phyloP scores from a whole-genome alignment of 106 monocot species.

The Apostasia shenzhenica region DNA sequence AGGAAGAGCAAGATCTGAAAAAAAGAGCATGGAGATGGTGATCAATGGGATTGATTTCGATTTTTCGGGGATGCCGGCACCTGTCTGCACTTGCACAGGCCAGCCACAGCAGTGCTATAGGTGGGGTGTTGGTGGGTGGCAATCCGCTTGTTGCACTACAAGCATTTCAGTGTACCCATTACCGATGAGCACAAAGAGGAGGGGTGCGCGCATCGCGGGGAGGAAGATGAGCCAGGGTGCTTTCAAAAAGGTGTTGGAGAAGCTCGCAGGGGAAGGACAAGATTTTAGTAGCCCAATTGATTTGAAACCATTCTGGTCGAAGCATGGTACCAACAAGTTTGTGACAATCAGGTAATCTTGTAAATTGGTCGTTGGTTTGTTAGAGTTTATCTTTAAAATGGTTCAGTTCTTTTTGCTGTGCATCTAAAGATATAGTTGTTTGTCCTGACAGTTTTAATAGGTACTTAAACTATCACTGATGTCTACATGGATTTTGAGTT shows the following conservation, averaged over 20 bases:
- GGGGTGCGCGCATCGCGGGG: constrained; percentile 27
- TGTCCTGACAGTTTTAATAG: too few relatives aligned
- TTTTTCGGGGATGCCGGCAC: constrained; percentile 27
- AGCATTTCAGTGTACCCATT: constrained; percentile 21
- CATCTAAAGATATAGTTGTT: too few relatives aligned
- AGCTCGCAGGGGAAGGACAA: constrained; percentile 30
- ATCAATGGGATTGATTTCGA: constrained; percentile 40
- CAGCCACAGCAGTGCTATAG: constrained; percentile 24
- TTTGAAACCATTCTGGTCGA: constrained; percentile 31
- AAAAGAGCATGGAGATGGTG: constrained; percentile 23
- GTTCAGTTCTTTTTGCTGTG: too few relatives aligned
- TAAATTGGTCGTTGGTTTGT: too few relatives aligned
- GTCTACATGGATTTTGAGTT: too few relatives aligned
- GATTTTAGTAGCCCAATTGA: constrained; percentile 33
- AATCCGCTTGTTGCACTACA: constrained; percentile 34
- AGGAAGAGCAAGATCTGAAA: constrained; percentile 1
- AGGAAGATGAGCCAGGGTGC: constrained; percentile 43
- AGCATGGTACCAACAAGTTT: constrained; percentile 20
- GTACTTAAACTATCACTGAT: too few relatives aligned
- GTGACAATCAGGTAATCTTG: too few relatives aligned
- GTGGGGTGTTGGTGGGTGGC: constrained; percentile 44
- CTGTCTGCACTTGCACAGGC: constrained; percentile 30
- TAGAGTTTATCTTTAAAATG: too few relatives aligned
- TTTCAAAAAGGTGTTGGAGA: constrained; percentile 40
- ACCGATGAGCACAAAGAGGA: constrained; percentile 27